A percentile compares a stretch with the other conserved stretches of the same genome.
These are phyloP conservation scores for Glonium stellatum DNA, from an alignment of 495 filamentous ascomycete genomes.

Conservation along the genomic window DNA sequence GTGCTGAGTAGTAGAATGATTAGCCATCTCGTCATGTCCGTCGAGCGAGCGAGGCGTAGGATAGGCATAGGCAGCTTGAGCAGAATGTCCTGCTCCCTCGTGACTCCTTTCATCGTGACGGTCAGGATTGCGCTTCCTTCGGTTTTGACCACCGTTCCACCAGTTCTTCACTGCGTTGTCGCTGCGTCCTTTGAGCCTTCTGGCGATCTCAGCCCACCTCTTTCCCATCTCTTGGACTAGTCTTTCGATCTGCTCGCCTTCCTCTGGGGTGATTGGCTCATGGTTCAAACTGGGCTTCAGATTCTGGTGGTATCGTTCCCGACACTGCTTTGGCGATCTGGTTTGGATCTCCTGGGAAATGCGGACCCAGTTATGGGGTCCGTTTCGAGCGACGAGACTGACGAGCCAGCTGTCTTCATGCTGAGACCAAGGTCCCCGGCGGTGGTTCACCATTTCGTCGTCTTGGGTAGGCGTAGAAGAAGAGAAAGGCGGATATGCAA, in stretches of 20 bases:
- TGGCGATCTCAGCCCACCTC: conserved; percentile 91
- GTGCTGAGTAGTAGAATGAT: not conserved
- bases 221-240: conserved; percentile 79
- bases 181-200: conserved; percentile 76
- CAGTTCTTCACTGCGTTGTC: conserved; percentile 99
- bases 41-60: not conserved
- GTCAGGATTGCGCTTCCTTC: conserved; percentile 35
- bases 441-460: conserved; percentile 43
- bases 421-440: conserved; percentile 84
- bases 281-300: conserved; percentile 87
- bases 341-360: conserved; percentile 71
- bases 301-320: conserved; percentile 93
- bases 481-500: too few relatives aligned
- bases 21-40: conserved; percentile 5
- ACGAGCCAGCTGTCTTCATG: conserved; percentile 69
- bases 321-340: conserved; percentile 89
- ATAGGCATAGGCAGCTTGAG: conserved; percentile 17
- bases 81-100: conserved; percentile 5
- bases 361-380: conserved; percentile 85
- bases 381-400: conserved; percentile 65
- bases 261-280: conserved; percentile 83
- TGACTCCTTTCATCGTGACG: conserved; percentile 11
- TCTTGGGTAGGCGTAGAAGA: too few relatives aligned
- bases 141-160: conserved; percentile 96
- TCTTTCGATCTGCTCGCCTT: conserved; percentile 73